A percentile compares a stretch with the other conserved stretches of the same genome.
phyloP scores from a whole-genome alignment of 208 protist genomes.

The Perkinsela sp. region DNA sequence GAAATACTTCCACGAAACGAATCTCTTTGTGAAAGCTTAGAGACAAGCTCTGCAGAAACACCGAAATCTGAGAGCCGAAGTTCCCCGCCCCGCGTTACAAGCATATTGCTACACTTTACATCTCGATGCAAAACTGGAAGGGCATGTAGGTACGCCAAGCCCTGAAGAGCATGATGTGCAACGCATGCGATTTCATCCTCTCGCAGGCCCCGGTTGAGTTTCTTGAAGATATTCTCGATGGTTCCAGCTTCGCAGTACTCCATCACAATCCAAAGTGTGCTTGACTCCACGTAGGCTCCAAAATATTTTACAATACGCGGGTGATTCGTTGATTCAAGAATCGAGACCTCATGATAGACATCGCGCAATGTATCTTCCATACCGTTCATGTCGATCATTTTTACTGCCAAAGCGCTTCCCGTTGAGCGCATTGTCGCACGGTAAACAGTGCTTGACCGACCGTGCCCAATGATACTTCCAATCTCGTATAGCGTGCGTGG shows the following conservation, averaged over 20 bases:
- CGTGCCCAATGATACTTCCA: constrained; percentile 3
- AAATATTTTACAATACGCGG: constrained; percentile 61
- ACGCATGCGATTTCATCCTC: constrained; percentile 61
- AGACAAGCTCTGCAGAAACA: constrained; percentile 34
- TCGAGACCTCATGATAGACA: constrained; percentile 46
- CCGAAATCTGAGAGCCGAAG: constrained; percentile 73
- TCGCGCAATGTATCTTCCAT: constrained; percentile 40
- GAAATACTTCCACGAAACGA: constrained; percentile 60
- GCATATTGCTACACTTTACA: constrained; percentile 69
- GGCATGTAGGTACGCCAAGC: constrained; percentile 57
- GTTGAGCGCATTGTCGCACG: constrained; percentile 10
- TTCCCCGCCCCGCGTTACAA: constrained; percentile 51
- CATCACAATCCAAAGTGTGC: constrained; percentile 65
- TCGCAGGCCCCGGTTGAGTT: constrained; percentile 28
- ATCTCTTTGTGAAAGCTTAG: constrained; percentile 51
- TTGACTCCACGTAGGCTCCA: constrained; percentile 42
- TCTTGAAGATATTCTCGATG: constrained; percentile 46
- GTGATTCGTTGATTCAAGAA: constrained; percentile 42
- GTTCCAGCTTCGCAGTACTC: constrained; percentile 71
- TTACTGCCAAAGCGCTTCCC: constrained; percentile 45
- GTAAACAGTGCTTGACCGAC: constrained; percentile 6
- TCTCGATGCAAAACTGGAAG: constrained; percentile 66
- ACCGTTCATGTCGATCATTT: constrained; percentile 32
- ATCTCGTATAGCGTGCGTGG: neutral
- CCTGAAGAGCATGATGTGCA: constrained; percentile 31